Evolutionary conservation across 1,284 basidiomycete species (phyloP).

Genomic region (Austropuccinia psidii): DNA sequence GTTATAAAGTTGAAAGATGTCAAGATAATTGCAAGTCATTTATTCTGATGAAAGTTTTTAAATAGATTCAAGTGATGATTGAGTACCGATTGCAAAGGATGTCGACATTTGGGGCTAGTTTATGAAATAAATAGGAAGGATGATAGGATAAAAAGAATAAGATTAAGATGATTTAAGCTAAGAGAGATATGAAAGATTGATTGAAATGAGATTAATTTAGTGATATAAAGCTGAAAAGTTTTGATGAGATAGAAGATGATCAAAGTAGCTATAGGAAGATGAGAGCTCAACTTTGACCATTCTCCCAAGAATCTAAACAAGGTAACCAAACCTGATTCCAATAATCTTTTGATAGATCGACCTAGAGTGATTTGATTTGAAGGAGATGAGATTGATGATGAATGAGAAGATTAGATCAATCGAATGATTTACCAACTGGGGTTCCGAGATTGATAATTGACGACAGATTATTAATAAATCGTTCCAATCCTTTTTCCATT

Average conservation of each 20-base stretch:
- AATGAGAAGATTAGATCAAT: background rate
- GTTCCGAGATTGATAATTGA: slow-evolving; percentile 39
- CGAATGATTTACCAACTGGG: slow-evolving; percentile 57
- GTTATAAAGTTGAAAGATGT: background rate
- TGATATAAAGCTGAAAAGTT: too few species aligned
- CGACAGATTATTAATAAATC: slow-evolving; percentile 74
- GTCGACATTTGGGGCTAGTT: slow-evolving; percentile 76
- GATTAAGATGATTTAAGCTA: slow-evolving; percentile 41
- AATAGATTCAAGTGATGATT: background rate
- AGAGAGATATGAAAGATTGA: slow-evolving; percentile 40
- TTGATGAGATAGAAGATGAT: slow-evolving; percentile 38
- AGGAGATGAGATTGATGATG: background rate
- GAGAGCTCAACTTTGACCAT: slow-evolving; percentile 53
- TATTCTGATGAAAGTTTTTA: background rate
- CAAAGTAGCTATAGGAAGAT: background rate
- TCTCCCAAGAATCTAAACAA: slow-evolving; percentile 64
- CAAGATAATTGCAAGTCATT: too few species aligned
- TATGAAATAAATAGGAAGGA: slow-evolving; percentile 38
- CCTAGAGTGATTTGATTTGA: slow-evolving; percentile 50
- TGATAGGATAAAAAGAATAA: slow-evolving; percentile 44
- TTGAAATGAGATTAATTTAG: background rate
- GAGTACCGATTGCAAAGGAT: slow-evolving; percentile 77
- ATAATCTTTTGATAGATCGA: slow-evolving; percentile 76
- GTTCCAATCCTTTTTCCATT: slow-evolving; percentile 92
- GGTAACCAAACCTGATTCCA: slow-evolving; percentile 85